Percentiles rank a stretch among this genome's conserved stretches.
These are phyloP conservation scores for Termitomyces eurrhizus DNA, from an alignment of 768 basidiomycete genomes.

Conservation along the genomic window DNA sequence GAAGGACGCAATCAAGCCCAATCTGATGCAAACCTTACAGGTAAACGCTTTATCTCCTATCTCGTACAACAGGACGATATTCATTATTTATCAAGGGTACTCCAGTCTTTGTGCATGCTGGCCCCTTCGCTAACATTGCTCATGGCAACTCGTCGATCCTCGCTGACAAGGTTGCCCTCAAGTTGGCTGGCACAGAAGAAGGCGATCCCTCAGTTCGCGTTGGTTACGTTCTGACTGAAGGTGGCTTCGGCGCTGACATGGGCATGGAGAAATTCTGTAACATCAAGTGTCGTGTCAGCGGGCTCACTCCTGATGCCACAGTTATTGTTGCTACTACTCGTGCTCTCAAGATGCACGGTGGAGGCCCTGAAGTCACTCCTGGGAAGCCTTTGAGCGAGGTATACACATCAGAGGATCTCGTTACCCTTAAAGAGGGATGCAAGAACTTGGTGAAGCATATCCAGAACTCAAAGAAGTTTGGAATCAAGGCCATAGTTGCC, in stretches of 20 bases:
- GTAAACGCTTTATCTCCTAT: constrained; percentile 23
- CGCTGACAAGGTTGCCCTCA: constrained; percentile 95
- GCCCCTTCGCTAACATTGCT: constrained; percentile 98
- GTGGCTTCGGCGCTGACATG: constrained; percentile 98
- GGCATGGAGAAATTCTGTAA: constrained; percentile 99
- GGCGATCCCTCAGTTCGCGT: constrained; percentile 78
- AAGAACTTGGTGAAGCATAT: constrained; percentile 93
- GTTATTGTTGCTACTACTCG: constrained; percentile 97
- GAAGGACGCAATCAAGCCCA: constrained; percentile 99
- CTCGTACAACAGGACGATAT: neutral
- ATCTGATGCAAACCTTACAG: constrained; percentile 97
- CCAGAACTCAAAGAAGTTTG: constrained; percentile 92
- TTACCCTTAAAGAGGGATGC: constrained; percentile 86
- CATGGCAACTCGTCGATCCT: constrained; percentile 98
- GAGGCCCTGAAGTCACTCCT: constrained; percentile 93
- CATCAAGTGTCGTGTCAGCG: constrained; percentile 95
- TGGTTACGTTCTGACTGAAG: constrained; percentile 97
- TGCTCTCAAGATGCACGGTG: constrained; percentile 99
- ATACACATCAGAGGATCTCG: constrained; percentile 91
- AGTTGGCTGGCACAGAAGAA: constrained; percentile 92
- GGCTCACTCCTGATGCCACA: constrained; percentile 89
- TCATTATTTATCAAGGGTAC: constrained; percentile 57
- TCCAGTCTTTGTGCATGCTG: constrained; percentile 98
- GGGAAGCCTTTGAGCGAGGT: constrained; percentile 92
- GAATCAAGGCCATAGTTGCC: constrained; percentile 92